Percentiles rank a stretch among this genome's conserved stretches.
These are phyloP conservation scores for Gomphus bonarii DNA, from an alignment of 1,284 basidiomycete species.

Conservation along the genomic window DNA sequence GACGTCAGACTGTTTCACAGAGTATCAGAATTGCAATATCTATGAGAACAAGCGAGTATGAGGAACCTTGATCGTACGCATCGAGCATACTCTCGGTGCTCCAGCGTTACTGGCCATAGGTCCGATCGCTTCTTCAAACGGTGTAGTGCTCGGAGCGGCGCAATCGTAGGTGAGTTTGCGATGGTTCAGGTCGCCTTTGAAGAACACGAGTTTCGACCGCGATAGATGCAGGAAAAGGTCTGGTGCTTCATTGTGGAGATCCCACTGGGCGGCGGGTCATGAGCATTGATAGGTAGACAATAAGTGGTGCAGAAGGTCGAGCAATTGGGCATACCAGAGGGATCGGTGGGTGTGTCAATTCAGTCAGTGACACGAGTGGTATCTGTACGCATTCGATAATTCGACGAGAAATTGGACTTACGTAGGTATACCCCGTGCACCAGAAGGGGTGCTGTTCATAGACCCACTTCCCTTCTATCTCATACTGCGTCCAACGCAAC, in stretches of 20 bases:
- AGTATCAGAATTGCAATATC: not conserved
- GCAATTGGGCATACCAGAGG: no score
- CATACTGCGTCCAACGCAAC: slow-evolving; percentile 93
- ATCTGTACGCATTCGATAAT: no score
- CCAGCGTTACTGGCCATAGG: slow-evolving; percentile 86
- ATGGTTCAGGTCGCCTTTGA: slow-evolving; percentile 95
- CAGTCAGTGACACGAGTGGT: no score
- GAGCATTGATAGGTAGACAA: not conserved
- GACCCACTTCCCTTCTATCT: slow-evolving; percentile 87
- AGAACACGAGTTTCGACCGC: slow-evolving; percentile 86
- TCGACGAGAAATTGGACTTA: slow-evolving; percentile 15
- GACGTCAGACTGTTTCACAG: slow-evolving; percentile 19
- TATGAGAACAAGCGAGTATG: not conserved
- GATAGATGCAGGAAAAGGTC: slow-evolving; percentile 93
- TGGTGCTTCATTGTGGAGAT: slow-evolving; percentile 79
- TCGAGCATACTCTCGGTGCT: slow-evolving; percentile 77
- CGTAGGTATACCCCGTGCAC: slow-evolving; percentile 89
- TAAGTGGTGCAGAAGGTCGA: not conserved
- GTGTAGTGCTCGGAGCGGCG: slow-evolving; percentile 83
- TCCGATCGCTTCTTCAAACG: slow-evolving; percentile 88
- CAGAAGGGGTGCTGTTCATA: slow-evolving; percentile 97
- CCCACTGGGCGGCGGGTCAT: slow-evolving; percentile 44
- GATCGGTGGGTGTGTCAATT: no score
- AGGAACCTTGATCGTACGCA: slow-evolving; percentile 74
- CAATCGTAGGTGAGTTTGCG: slow-evolving; percentile 90